Evolutionary conservation across 768 basidiomycete species (phyloP).

Genomic region (Steccherinum ochraceum): DNA sequence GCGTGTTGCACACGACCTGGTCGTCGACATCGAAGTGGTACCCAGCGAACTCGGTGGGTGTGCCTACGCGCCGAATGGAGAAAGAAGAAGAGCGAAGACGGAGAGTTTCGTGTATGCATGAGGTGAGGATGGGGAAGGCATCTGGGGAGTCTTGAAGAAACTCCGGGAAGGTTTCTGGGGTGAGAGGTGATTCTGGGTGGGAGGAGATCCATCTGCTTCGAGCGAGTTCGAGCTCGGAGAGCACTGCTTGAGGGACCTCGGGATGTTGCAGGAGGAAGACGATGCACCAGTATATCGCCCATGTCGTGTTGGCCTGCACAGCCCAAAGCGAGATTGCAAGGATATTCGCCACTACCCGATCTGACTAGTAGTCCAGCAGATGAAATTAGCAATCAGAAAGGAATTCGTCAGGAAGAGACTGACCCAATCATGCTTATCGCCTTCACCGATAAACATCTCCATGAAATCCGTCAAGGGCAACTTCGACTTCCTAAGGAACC

Average conservation of each 20-base stretch:
- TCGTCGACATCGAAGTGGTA: slow-evolving; percentile 14
- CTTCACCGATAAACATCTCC: neutral
- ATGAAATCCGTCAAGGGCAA: slow-evolving; percentile 2
- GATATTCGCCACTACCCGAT: slow-evolving; percentile 10
- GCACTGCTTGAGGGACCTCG: slow-evolving; percentile 12
- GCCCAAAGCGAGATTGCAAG: slow-evolving; percentile 16
- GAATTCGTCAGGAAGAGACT: too few species aligned
- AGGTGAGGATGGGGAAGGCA: slow-evolving; percentile 14
- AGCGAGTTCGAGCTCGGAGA: slow-evolving; percentile 14
- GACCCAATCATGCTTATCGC: slow-evolving; percentile 8
- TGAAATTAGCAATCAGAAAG: neutral
- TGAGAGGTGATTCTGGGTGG: slow-evolving; percentile 8
- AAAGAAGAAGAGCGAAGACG: slow-evolving; percentile 14
- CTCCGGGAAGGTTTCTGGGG: neutral
- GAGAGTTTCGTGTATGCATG: slow-evolving; percentile 20
- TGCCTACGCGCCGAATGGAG: slow-evolving; percentile 14
- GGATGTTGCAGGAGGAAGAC: slow-evolving; percentile 14
- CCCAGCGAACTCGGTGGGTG: slow-evolving; percentile 13
- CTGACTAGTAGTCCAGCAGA: slow-evolving; percentile 3
- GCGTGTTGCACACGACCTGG: slow-evolving; percentile 14
- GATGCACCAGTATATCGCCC: slow-evolving; percentile 17
- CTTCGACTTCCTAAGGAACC: neutral
- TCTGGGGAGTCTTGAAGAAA: neutral
- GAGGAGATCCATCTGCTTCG: slow-evolving; percentile 6
- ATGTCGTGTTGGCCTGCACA: slow-evolving; percentile 17